Conservation (phyloP, 352 stramenopile genomes). For the Phytophthora megakarya region DNA sequence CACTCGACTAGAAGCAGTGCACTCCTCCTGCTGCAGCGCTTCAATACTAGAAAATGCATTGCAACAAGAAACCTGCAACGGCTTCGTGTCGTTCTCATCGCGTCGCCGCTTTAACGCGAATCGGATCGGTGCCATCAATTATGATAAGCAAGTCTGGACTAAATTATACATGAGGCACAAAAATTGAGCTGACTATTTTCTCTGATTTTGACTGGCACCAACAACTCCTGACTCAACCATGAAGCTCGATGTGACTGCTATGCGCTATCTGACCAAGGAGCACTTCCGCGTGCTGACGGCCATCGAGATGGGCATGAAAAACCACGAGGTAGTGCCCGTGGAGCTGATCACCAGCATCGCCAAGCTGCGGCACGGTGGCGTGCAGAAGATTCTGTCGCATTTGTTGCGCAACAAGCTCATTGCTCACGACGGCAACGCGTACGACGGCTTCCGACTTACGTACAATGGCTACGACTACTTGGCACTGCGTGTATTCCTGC, state of each 20-base stretch:
- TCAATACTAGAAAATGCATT: conserved; percentile 17
- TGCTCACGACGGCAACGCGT: conserved; percentile 96
- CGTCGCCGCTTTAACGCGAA: conserved; percentile 34
- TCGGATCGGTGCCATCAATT: conserved; percentile 23
- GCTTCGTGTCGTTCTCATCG: conserved; percentile 5
- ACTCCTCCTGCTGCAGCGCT: conserved; percentile 6
- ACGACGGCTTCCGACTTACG: conserved; percentile 98
- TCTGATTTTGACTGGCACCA: conserved; percentile 30
- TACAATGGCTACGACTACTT: conserved; percentile 99
- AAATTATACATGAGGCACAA: too few relatives aligned
- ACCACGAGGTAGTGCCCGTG: conserved; percentile 97
- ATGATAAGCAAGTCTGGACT: too few relatives aligned
- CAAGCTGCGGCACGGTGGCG: conserved; percentile 97
- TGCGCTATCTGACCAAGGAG: conserved; percentile 94
- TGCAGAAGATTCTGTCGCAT: conserved; percentile 97
- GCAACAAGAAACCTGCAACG: background rate
- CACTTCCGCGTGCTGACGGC: conserved; percentile 99
- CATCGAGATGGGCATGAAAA: conserved; percentile 99
- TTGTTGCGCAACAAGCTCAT: conserved; percentile 99
- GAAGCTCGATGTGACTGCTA: conserved; percentile 94
- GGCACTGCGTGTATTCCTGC: conserved; percentile 95
- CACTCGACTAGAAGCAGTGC: background rate
- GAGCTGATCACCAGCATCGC: conserved; percentile 96
- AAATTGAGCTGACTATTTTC: too few relatives aligned
- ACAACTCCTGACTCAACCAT: conserved; percentile 39